A percentile compares a stretch with the other conserved stretches of the same genome.
These are phyloP conservation scores for Penicillium paxilli DNA, from an alignment of 495 filamentous ascomycete species.

Conservation along the genomic window DNA sequence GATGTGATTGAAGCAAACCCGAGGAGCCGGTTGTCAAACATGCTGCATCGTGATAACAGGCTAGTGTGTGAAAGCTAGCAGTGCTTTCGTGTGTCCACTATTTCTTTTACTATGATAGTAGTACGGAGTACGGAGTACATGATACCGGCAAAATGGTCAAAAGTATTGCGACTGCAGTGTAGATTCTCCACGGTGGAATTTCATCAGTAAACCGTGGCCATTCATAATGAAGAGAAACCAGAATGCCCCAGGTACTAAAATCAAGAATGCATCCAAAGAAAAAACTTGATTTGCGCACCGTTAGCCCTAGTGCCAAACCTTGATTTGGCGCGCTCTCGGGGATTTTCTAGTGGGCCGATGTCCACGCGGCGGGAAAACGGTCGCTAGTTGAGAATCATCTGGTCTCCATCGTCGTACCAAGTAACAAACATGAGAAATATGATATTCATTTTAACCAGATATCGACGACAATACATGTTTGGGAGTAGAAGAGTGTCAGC, in stretches of 20 bases:
- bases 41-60: too few species aligned
- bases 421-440: background rate
- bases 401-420: background rate
- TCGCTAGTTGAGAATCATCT: conserved; percentile 10
- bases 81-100: too few species aligned
- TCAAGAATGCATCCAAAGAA: background rate
- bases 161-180: background rate
- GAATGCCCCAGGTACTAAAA: background rate
- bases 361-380: conserved; percentile 5
- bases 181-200: background rate
- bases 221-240: background rate
- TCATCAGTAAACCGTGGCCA: background rate
- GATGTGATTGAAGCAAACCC: too few species aligned
- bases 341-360: conserved; percentile 10
- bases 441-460: background rate
- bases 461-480: background rate
- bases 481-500: background rate
- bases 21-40: too few species aligned
- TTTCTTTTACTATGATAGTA: too few species aligned
- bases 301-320: conserved; percentile 7
- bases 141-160: background rate
- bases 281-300: conserved; percentile 18
- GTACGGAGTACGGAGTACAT: too few species aligned
- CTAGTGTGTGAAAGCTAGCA: too few species aligned
- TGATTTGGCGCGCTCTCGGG: conserved; percentile 8